phyloP scores from a whole-genome alignment of 192 early-diverging fungal genomes.

The Podila minutissima region DNA sequence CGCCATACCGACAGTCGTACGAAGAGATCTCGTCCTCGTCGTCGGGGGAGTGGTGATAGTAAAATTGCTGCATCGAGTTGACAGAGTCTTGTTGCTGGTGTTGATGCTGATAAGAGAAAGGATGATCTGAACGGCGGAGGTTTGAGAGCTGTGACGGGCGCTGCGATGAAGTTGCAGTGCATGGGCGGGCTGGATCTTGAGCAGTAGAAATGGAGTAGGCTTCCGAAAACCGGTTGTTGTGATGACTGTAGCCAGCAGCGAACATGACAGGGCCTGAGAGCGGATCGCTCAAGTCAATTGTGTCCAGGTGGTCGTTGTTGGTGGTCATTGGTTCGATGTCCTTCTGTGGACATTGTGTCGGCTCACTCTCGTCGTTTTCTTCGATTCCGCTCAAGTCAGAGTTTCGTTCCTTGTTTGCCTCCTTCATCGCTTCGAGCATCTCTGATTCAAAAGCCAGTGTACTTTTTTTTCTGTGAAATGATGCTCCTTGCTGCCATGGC shows the following conservation, averaged over 20 bases:
- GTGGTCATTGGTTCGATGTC: no score
- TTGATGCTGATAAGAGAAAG: background rate
- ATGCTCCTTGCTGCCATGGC: background rate
- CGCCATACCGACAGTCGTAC: background rate
- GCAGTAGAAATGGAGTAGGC: no score
- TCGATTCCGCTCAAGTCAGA: background rate
- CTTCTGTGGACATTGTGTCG: background rate
- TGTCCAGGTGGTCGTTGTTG: background rate
- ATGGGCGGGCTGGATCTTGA: background rate
- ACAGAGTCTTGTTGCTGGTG: slow-evolving; percentile 37
- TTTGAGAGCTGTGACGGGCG: background rate
- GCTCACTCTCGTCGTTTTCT: background rate
- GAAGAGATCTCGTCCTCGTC: slow-evolving; percentile 1
- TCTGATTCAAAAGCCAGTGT: slow-evolving; percentile 17
- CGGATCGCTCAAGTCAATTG: background rate
- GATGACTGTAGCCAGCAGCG: background rate
- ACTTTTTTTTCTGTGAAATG: slow-evolving; percentile 4
- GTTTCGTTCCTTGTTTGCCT: slow-evolving; percentile 6
- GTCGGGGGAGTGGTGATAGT: background rate
- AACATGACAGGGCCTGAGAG: background rate
- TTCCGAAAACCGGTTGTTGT: no score
- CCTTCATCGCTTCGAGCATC: slow-evolving; percentile 24
- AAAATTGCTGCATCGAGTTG: slow-evolving; percentile 43
- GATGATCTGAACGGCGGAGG: background rate
- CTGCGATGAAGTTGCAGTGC: background rate